These are phyloP conservation scores for Alnus glutinosa DNA, from an alignment of 306 rosid genomes.

Conservation along the genomic window DNA sequence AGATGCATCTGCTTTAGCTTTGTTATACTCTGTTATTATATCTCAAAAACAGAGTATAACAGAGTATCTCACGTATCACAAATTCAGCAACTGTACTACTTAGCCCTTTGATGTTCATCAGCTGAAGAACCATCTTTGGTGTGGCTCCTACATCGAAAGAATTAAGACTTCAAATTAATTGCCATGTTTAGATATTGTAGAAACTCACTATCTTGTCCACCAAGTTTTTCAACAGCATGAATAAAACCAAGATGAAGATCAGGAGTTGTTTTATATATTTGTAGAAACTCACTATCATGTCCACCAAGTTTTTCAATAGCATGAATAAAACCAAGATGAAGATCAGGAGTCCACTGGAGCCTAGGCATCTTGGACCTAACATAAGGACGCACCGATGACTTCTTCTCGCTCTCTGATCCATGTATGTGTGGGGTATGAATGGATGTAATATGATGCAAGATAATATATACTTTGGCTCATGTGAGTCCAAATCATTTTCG, in stretches of 20 bases:
- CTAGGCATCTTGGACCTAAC: constrained; percentile 91
- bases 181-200: background rate
- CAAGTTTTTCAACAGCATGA: no score
- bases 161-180: background rate
- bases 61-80: no score
- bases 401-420: constrained; percentile 55
- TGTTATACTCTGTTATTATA: no score
- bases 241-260: no score
- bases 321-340: constrained; percentile 83
- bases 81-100: constrained; percentile 25
- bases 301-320: constrained; percentile 95
- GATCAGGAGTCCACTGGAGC: constrained; percentile 93
- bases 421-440: constrained; percentile 41
- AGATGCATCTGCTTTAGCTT: constrained; percentile 35
- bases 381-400: constrained; percentile 70
- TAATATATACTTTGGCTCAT: constrained; percentile 51
- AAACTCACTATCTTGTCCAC: no score
- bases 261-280: no score
- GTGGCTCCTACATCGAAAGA: constrained; percentile 73
- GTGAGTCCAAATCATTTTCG: constrained; percentile 42
- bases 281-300: constrained; percentile 70
- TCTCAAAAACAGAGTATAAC: no score
- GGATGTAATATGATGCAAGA: constrained; percentile 41
- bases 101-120: constrained; percentile 91
- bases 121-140: constrained; percentile 94